Evolutionary conservation across 164 flowering plant species (phyloP).

Genomic region (Platanus orientalis): DNA sequence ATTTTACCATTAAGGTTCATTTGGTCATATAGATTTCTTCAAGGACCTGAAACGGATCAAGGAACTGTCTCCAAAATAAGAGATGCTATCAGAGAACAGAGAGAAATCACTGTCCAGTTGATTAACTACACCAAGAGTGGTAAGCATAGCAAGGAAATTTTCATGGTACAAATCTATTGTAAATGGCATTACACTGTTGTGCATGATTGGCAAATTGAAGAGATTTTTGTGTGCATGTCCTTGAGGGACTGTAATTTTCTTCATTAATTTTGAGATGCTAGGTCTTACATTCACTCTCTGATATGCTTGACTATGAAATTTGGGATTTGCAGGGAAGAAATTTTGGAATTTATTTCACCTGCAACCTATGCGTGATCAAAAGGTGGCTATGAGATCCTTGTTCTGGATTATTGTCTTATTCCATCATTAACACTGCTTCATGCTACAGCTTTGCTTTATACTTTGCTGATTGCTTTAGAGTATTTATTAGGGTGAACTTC

Average conservation of each 20-base stretch:
- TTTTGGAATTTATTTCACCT: conserved; percentile 97
- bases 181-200: neutral
- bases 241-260: neutral
- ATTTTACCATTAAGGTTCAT: conserved; percentile 1
- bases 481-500: conserved; percentile 78
- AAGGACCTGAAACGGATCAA: conserved; percentile 98
- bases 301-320: conserved; percentile 2
- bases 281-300: neutral
- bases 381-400: conserved; percentile 34
- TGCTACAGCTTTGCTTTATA: no score
- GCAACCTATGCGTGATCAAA: conserved; percentile 98
- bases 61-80: conserved; percentile 75
- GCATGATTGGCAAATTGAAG: neutral
- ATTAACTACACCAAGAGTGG: conserved; percentile 96
- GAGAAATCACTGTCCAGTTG: conserved; percentile 91
- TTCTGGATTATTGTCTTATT: no score
- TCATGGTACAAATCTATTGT: neutral
- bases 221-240: neutral
- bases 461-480: no score
- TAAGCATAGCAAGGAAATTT: conserved; percentile 19
- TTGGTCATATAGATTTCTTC: conserved; percentile 72
- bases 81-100: conserved; percentile 87
- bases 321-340: conserved; percentile 67
- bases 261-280: neutral
- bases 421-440: no score